These are phyloP conservation scores for Hyaloscypha bicolor DNA, from an alignment of 495 filamentous ascomycete species.

Conservation along the genomic window DNA sequence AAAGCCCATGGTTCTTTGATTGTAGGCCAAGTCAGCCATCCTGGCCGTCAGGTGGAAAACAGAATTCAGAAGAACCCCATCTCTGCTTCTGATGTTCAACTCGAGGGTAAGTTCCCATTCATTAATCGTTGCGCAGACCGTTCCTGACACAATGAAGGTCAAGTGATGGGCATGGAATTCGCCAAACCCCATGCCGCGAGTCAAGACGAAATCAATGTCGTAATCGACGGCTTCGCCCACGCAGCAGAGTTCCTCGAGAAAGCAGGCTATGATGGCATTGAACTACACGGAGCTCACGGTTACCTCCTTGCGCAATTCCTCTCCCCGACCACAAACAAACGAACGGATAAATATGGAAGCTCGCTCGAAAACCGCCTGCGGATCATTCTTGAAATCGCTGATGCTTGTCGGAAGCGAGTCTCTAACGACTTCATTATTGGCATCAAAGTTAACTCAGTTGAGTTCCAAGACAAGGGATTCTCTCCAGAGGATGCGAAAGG, in stretches of 20 bases:
- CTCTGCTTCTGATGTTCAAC: conserved; percentile 61
- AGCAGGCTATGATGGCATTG: conserved; percentile 69
- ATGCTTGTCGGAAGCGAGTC: conserved; percentile 38
- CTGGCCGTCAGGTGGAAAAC: conserved; percentile 57
- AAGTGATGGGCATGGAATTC: conserved; percentile 42
- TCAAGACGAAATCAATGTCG: conserved; percentile 59
- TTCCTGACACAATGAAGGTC: conserved; percentile 29
- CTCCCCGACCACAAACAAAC: conserved; percentile 61
- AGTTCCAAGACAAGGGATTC: conserved; percentile 66
- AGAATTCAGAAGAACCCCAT: conserved; percentile 57
- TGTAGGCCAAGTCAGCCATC: conserved; percentile 63
- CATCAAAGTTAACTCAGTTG: conserved; percentile 71
- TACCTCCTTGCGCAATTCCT: conserved; percentile 68
- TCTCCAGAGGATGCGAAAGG: conserved; percentile 54
- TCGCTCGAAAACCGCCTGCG: conserved; percentile 58
- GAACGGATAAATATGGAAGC: conserved; percentile 58
- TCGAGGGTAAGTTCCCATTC: conserved; percentile 36
- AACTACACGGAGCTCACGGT: conserved; percentile 64
- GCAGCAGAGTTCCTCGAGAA: conserved; percentile 62
- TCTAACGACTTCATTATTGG: conserved; percentile 55
- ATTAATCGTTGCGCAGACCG: conserved; percentile 14
- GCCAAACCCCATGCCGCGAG: conserved; percentile 58
- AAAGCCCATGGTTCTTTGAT: conserved; percentile 58
- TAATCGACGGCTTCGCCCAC: conserved; percentile 61
- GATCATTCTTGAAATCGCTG: conserved; percentile 47